Percentiles rank a stretch among this genome's conserved stretches.
Evolutionary conservation across 768 basidiomycete genomes (phyloP).

Genomic region (Mycena galericulata): DNA sequence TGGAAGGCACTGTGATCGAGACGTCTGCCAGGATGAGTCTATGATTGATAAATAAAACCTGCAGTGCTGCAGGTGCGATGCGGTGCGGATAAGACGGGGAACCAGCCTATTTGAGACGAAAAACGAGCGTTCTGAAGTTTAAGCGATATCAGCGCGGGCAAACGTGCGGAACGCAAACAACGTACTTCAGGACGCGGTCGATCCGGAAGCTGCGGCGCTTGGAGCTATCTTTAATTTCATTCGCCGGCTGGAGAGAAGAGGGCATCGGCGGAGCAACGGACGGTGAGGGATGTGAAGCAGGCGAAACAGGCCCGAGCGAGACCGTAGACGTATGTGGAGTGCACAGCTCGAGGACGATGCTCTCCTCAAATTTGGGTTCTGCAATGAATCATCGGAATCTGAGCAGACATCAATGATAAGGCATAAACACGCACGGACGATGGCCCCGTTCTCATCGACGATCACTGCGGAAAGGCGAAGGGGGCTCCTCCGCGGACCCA

Average conservation of each 20-base stretch:
- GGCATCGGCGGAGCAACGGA: background rate
- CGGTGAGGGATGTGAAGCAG: background rate
- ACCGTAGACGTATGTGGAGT: background rate
- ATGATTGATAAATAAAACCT: background rate
- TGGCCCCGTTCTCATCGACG: constrained; percentile 14
- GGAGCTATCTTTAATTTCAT: background rate
- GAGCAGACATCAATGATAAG: background rate
- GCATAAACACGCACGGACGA: constrained; percentile 15
- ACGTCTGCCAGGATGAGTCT: background rate
- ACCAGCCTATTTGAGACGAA: constrained; percentile 26
- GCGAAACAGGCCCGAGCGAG: background rate
- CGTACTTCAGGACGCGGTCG: constrained; percentile 27
- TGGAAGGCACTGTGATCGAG: too few relatives aligned
- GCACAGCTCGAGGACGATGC: constrained; percentile 17
- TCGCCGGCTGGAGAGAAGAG: background rate
- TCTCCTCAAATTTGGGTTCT: constrained; percentile 11
- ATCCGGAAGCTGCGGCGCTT: constrained; percentile 18
- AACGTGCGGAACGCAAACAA: background rate
- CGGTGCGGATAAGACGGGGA: background rate
- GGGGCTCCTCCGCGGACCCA: constrained; percentile 16
- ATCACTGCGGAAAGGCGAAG: constrained; percentile 17
- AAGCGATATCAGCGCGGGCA: background rate
- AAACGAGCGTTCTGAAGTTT: constrained; percentile 14
- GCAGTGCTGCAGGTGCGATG: background rate
- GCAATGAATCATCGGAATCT: background rate